Evolutionary conservation across 208 protist species (phyloP), one percentile per base, ranked within the genome.

Genomic region (Leishmania turanica): DNA sequence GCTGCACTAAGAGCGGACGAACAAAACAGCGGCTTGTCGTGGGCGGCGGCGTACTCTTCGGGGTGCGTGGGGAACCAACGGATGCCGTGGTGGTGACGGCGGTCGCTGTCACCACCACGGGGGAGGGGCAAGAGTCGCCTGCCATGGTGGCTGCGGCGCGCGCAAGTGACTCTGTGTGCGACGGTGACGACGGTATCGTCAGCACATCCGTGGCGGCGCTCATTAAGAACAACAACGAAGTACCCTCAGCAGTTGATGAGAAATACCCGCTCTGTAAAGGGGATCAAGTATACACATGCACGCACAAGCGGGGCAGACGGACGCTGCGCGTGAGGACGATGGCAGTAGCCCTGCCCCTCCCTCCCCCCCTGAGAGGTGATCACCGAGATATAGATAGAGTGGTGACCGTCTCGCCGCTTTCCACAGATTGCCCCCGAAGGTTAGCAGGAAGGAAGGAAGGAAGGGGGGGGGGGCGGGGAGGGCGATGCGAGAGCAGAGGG

Each of bases 1-100:
- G 73, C 65, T 75, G 80, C 15, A 40, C 68, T 77, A 70, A 71
- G 40, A 84, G 75, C 21, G 80, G 75, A 0, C 75, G 80, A 56
- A 84, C 53, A 65, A 84, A 53, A 53, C 73, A 42, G 53, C 74
- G 75, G 19, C 73, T 84, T 11, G 75, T n/a, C 1, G 80, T 66
- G 53, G 49, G 75, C 21, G 65, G 75, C 37, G 74, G 80, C 21
- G 65, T 68, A 60, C 58, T 75, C 51, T 64, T 75, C 24, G 70
- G 82, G 5, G 76, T 82, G 54, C 31, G 72, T 27, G 78, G 77
- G 34, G 76, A 77, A 54, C 6, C 37, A 49, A 68, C 53, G 40
- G 69, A n/a, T 21, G 58, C 21, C 27, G 69, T 42, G 17, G 68
- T 37, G 45, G 24, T 34, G 75, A 51, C 27, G 64, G 49, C 9